Evolutionary conservation across 768 basidiomycete species (phyloP).

Genomic region (Leccinellum luteum): DNA sequence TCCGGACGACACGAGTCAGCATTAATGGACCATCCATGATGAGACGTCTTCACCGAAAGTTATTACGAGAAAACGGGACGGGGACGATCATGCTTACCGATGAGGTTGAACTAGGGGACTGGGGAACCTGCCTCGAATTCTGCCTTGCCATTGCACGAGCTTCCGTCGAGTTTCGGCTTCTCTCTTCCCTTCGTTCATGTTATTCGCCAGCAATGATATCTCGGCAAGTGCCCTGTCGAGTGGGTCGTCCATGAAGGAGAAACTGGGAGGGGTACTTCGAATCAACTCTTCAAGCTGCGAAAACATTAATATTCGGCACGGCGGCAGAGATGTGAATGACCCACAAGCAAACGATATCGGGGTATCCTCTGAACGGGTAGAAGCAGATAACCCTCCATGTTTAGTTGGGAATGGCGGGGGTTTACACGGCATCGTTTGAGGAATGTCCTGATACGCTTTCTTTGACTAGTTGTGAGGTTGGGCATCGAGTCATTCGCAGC

Average conservation of each 20-base stretch:
- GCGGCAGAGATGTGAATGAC: conserved; percentile 27
- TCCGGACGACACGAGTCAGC: conserved; percentile 88
- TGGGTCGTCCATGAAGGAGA: conserved; percentile 75
- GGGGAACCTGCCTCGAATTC: conserved; percentile 89
- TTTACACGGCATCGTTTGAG: conserved; percentile 87
- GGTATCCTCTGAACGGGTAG: conserved; percentile 96
- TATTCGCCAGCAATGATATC: conserved; percentile 84
- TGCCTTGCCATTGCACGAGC: conserved; percentile 85
- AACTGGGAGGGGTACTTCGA: conserved; percentile 77
- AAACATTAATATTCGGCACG: conserved; percentile 1
- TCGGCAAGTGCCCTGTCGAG: conserved; percentile 83
- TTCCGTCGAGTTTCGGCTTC: conserved; percentile 90
- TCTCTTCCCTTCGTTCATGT: conserved; percentile 98
- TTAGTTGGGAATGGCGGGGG: conserved; percentile 90
- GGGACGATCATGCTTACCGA: conserved; percentile 48
- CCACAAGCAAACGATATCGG: conserved; percentile 89
- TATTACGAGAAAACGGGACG: conserved; percentile 3
- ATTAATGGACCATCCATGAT: conserved; percentile 89
- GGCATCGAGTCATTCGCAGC: conserved; percentile 44
- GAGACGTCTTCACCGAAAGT: conserved; percentile 58
- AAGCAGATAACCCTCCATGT: conserved; percentile 89
- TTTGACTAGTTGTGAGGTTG: conserved; percentile 72
- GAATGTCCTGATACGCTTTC: conserved; percentile 85
- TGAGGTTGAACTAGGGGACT: conserved; percentile 99
- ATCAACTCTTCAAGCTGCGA: conserved; percentile 76